Evolutionary conservation across 2,329 filamentous ascomycete species (phyloP).

Genomic region (Ceratocystis variospora): DNA sequence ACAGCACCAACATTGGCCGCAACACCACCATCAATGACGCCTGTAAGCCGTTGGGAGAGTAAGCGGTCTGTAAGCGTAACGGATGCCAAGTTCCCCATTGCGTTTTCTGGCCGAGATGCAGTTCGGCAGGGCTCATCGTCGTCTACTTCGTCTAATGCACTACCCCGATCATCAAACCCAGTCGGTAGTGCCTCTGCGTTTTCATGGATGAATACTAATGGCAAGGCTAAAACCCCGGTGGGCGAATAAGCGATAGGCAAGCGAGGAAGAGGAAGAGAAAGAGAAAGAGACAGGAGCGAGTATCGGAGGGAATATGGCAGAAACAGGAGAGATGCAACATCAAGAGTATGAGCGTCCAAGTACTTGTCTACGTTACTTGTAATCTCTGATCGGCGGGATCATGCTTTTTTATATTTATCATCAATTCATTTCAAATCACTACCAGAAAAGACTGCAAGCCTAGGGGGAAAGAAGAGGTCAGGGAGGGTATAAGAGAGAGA

Average conservation of each 20-base stretch:
- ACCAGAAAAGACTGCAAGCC: conserved; percentile 20
- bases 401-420: neutral
- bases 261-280: neutral
- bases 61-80: conserved; percentile 15
- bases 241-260: conserved; percentile 1
- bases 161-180: conserved; percentile 59
- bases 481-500: too few species aligned
- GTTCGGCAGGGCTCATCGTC: conserved; percentile 33
- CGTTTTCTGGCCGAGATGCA: conserved; percentile 39
- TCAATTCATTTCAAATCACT: conserved; percentile 4
- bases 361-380: neutral
- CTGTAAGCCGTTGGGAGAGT: conserved; percentile 20
- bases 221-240: conserved; percentile 28
- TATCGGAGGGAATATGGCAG: too few species aligned
- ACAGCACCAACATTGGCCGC: conserved; percentile 1
- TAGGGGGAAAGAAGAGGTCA: neutral
- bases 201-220: conserved; percentile 63
- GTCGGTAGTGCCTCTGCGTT: conserved; percentile 89
- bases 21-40: conserved; percentile 5
- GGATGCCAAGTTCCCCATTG: conserved; percentile 10
- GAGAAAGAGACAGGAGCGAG: neutral
- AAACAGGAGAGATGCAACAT: neutral
- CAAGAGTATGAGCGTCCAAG: neutral
- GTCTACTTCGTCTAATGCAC: conserved; percentile 20
- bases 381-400: neutral